Base-by-base conservation (phyloP, 805 yeast genomes). In the Suhomyces emberorum region DNA sequence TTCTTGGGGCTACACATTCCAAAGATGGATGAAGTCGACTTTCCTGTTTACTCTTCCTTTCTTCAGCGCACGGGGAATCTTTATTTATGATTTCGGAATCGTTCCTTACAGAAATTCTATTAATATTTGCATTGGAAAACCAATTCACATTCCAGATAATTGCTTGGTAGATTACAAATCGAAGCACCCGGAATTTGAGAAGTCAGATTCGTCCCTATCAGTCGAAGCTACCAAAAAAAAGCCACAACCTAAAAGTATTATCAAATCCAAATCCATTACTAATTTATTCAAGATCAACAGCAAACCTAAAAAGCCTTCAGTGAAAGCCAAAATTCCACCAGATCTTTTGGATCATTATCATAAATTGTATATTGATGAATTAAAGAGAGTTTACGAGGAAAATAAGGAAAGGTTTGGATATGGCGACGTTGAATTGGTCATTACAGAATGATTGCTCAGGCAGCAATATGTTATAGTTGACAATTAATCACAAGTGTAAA, bases 11-110 rank as follows among this genome's bases (percentile, higher is more conserved):
- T 72, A 77, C 49, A 63, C 66, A 37, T 55, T 83, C 35, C 98
- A 91, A 57, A 58, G 72, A 22, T 77, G 87, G 79, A 55, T 91
- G 52, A 91, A 93, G 51, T 66, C 66, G 19, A 69, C 63, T 24
- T 72, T 80, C 35, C 93, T 91, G 1, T 91, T 91, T 60, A 89
- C 98, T 0, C 52, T 93, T 4, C 98, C 98, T 1, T 76, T 93
- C 32, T 84, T 93, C 63, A 82, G 86, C 55, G 96, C 96, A 1
- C 70, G 98, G 30, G 97, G 98, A 0, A 70, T 93, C 1, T 89
- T 91, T 62, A 87, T 91, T 51, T 86, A 89, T 51, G 96, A 88
- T 55, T 86, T 84, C 63, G 98, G 98, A 0, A 62, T 93, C 20
- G 60, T 93, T 39, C 98, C 98, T 1, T 89, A 77, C 56, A 71